Evolutionary conservation across 495 filamentous ascomycete species (phyloP).

Genomic region (Penicillium chermesinum): DNA sequence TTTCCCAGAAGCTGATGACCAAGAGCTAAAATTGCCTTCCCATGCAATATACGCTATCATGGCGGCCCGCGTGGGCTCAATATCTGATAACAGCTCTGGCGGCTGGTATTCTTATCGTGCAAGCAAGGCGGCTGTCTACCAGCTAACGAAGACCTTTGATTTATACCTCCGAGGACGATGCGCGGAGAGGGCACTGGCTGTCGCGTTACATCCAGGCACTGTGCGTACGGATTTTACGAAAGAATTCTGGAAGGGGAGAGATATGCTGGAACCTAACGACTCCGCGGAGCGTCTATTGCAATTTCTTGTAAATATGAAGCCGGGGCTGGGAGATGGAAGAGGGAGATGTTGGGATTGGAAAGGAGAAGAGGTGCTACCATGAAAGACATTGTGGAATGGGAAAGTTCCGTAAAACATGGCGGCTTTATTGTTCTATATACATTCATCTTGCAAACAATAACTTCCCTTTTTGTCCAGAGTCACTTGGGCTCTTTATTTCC

Average conservation of each 20-base stretch:
- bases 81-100: conserved; percentile 61
- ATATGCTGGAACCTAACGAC: conserved; percentile 56
- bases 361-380: conserved; percentile 64
- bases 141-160: conserved; percentile 67
- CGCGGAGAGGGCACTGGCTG: conserved; percentile 54
- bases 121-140: conserved; percentile 67
- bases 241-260: conserved; percentile 62
- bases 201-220: conserved; percentile 79
- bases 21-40: conserved; percentile 19
- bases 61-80: conserved; percentile 72
- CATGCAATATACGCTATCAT: conserved; percentile 64
- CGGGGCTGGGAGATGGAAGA: conserved; percentile 42
- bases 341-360: conserved; percentile 76
- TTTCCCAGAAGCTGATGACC: not conserved
- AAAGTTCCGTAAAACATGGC: too few relatives aligned
- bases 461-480: too few relatives aligned
- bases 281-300: conserved; percentile 56
- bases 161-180: conserved; percentile 51
- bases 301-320: conserved; percentile 40
- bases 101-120: conserved; percentile 76
- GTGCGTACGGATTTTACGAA: conserved; percentile 69
- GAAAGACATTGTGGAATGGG: conserved; percentile 14
- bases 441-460: too few relatives aligned
- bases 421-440: too few relatives aligned
- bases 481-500: too few relatives aligned